Evolutionary conservation across 371 early-diverging fungal species (phyloP).

Genomic region (Rhizopus stolonifer): DNA sequence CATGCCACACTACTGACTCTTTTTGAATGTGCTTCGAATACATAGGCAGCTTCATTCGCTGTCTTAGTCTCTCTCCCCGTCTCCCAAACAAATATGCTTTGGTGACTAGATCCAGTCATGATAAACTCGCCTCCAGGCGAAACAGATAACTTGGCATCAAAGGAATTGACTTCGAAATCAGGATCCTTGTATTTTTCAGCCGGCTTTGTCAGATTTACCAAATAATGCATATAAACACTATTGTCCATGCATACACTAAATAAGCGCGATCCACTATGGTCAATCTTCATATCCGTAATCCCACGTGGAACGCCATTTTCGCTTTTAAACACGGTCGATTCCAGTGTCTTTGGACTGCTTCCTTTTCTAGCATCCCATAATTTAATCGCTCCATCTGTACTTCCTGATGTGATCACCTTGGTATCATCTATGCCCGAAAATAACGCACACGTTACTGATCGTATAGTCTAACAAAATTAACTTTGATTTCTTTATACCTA

Average conservation of each 20-base stretch:
- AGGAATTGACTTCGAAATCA: slow-evolving; percentile 22
- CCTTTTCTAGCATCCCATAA: slow-evolving; percentile 48
- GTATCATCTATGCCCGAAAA: slow-evolving; percentile 39
- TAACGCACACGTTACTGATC: slow-evolving; percentile 57
- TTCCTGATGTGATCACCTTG: slow-evolving; percentile 55
- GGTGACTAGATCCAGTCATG: slow-evolving; percentile 31
- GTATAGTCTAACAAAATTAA: neutral
- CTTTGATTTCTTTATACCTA: slow-evolving; percentile 17
- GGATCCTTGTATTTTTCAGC: slow-evolving; percentile 26
- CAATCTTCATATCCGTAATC: slow-evolving; percentile 38
- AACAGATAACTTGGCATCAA: slow-evolving; percentile 32
- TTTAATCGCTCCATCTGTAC: slow-evolving; percentile 58
- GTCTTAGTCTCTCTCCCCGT: slow-evolving; percentile 31
- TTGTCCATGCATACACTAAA: slow-evolving; percentile 43
- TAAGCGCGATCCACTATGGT: slow-evolving; percentile 34
- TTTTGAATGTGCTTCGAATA: slow-evolving; percentile 30
- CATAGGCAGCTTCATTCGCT: slow-evolving; percentile 12
- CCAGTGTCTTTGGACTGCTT: slow-evolving; percentile 16
- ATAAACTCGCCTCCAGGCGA: slow-evolving; percentile 42
- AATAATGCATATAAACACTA: slow-evolving; percentile 39
- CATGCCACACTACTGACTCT: slow-evolving; percentile 41
- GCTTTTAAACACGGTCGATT: slow-evolving; percentile 22
- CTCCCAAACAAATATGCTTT: slow-evolving; percentile 36
- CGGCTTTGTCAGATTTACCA: slow-evolving; percentile 28
- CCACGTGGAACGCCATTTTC: slow-evolving; percentile 24